Evolutionary conservation across 768 basidiomycete species (phyloP), one percentile per base, ranked within the genome.

Genomic region (Tephrocybe sp.): DNA sequence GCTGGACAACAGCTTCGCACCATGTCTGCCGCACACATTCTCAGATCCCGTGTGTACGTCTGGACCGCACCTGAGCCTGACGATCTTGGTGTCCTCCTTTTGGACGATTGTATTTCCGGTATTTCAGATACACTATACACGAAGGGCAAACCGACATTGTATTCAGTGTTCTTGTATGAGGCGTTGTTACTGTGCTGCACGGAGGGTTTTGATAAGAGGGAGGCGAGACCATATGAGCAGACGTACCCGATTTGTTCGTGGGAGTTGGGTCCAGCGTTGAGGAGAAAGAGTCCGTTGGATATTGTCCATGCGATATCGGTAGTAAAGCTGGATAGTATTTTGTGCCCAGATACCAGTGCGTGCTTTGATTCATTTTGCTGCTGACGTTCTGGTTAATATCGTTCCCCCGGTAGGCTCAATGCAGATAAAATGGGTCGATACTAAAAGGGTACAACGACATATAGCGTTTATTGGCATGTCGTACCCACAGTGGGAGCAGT

Each of bases 251-350:
- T 72, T 3, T 51, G 57, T 10, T 52, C 70, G 2, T 75, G 73
- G 73, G 69, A 72, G 53, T 48, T 72, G 8, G 74, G 74, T 1
- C 66, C 68, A 7, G 72, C 69, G 0, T 57, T 72, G 20, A 55
- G 61, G 36, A 56, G 61, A 41, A 57, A 41, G 11, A 60, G 59
- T 19, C 61, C 63, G 1, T 48, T 73, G 31, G 59, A 65, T 38
- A 51, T 72, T 7, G 59, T 66, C 2, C 56, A 66, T 52, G 66
- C 66, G 7, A 68, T 72, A 19, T 66, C 68, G 6, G 65, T 64
- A 2, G 45, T 52, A 17, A 55, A 48, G 4, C 52, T 73, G 22
- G 59, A 52, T 17, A 45, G 57, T 8, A 46, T 72, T 4, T 61
- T 66, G 20, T 60, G 64, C 31, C 59, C 65, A 31, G 68, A 71